Evolutionary conservation across 441 rosid species (phyloP).

Genomic region (Syzygium malaccense): DNA sequence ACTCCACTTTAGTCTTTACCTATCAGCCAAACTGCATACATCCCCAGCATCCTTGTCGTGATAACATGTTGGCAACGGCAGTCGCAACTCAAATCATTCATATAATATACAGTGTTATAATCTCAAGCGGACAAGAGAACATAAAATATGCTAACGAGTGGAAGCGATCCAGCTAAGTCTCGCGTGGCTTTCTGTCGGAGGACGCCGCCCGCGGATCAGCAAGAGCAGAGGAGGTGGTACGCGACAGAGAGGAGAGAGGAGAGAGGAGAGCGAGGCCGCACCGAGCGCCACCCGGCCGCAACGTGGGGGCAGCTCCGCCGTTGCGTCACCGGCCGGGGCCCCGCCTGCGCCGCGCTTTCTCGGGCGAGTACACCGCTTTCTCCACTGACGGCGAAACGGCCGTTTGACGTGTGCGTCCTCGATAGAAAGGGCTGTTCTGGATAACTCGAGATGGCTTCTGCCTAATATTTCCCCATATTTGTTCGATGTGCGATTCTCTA

Average conservation of each 20-base stretch:
- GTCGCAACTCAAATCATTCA: no score
- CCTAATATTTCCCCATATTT: no score
- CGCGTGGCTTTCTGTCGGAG: background rate
- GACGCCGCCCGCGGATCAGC: background rate
- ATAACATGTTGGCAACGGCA: no score
- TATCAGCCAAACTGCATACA: background rate
- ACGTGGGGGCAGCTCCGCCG: background rate
- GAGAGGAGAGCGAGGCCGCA: background rate
- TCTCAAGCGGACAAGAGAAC: background rate
- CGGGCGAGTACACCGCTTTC: background rate
- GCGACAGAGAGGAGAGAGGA: no score
- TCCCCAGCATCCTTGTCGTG: background rate
- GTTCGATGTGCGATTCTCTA: background rate
- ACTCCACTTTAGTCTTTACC: background rate
- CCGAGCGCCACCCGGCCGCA: background rate
- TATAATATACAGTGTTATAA: no score
- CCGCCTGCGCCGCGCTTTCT: background rate
- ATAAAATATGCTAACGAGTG: background rate
- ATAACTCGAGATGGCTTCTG: background rate
- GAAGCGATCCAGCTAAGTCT: background rate
- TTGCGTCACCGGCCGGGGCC: background rate
- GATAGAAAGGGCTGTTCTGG: background rate
- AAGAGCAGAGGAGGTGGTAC: background rate
- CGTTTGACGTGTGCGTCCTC: background rate
- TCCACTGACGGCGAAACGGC: background rate